Evolutionary conservation across 129 eudicot species (phyloP), one percentile per base, ranked within the genome.

Genomic region (Lactuca sativa): DNA sequence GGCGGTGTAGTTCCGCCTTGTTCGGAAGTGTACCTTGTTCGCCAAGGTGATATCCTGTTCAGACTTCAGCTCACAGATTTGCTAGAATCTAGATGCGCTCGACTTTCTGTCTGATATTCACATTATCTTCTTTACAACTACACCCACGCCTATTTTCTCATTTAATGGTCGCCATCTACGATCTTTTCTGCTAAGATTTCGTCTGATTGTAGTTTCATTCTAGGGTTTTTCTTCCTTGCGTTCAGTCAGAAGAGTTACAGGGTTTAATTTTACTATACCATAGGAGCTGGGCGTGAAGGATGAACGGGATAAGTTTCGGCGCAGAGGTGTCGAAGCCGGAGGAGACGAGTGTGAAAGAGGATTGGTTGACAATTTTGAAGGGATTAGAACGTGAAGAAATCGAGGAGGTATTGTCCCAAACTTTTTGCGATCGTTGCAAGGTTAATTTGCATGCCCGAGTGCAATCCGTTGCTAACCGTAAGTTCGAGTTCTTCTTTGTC

Each of bases 391-490:
- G 34, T 41, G 81, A 75, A 21, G 86, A 86, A 81, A 72, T 80
- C 69, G 32, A 78, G 6, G 86, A 83, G 59, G 17, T 80, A 33
- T 57, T 86, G 38, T 71, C 77, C 80, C 64, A 71, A 59, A 57
- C 58, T 57, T 65, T 86, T 60, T 86, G 91, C 32, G 62, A 70
- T 0, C 78, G 63, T 43, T 86, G 91, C 59, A 69, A 77, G 30
- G 15, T 71, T 69, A 43, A 14, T 80, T 58, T 86, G 41, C 66
- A 61, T 47, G 36, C 31, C 3, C 73, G 81, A 52, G 60, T 76
- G 38, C 63, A 37, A 9, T 44, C 62, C n/a, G n/a, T 77, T 10
- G 59, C 51, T 9, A 59, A 73, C 3, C 69, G 88, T 84, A 80
- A 65, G 65, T 43, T 18, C 51, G 0, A 33, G 18, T 4, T 13